phyloP scores from a whole-genome alignment of 768 basidiomycete genomes.

The Mycena galericulata region DNA sequence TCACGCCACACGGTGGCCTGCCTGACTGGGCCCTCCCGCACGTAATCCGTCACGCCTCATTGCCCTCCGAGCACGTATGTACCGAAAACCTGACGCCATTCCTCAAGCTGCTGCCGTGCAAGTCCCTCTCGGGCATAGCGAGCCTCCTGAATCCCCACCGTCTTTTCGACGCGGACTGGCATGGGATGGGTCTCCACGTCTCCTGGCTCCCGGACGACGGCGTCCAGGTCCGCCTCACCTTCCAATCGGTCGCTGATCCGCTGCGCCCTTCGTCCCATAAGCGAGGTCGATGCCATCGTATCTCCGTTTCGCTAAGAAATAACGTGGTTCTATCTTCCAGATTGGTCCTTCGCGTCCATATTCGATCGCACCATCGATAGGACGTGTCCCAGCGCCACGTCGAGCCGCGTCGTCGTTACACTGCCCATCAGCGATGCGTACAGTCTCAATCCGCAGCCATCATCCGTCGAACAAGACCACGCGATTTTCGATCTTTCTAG shows the following conservation, averaged over 20 bases:
- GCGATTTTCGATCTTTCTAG: constrained; percentile 65
- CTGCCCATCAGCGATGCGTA: constrained; percentile 58
- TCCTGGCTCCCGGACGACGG: constrained; percentile 66
- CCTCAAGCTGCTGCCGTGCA: constrained; percentile 94
- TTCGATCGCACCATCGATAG: constrained; percentile 76
- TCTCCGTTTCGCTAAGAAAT: not conserved
- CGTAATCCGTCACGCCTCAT: constrained; percentile 77
- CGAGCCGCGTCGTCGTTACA: constrained; percentile 65
- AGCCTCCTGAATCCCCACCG: constrained; percentile 85
- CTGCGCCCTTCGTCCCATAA: constrained; percentile 64
- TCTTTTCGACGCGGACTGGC: constrained; percentile 93
- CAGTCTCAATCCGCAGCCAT: constrained; percentile 65
- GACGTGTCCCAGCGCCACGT: constrained; percentile 76
- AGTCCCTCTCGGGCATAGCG: constrained; percentile 87
- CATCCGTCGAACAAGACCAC: constrained; percentile 43
- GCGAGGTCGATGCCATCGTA: constrained; percentile 49
- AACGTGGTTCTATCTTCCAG: constrained; percentile 46
- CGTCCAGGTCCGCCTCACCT: constrained; percentile 73
- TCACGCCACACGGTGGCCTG: constrained; percentile 70
- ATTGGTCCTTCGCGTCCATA: constrained; percentile 79
- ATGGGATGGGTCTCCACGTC: constrained; percentile 87
- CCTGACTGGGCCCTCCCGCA: constrained; percentile 62
- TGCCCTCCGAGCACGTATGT: constrained; percentile 91
- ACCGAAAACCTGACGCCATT: constrained; percentile 98
- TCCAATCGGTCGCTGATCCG: constrained; percentile 86